Base-by-base conservation (phyloP, 306 rosid species). In the Pachyrhizus erosus region DNA sequence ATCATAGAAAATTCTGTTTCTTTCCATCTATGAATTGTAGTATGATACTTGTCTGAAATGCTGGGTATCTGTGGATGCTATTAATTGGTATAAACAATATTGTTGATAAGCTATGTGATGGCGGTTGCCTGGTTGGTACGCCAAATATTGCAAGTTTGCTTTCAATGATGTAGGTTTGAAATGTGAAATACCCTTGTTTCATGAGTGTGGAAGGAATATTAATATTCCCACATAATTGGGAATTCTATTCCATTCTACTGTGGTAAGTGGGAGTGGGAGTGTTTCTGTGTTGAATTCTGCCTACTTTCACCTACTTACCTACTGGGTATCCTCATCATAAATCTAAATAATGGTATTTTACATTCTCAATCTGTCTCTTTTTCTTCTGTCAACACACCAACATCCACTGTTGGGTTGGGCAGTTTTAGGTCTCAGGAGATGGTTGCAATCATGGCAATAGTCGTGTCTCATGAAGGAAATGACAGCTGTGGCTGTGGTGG, bases 21-120 rank as follows among this genome's bases (percentile, higher is more conserved):
- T 33, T 58, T 70, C 18, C 49, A 2, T 9, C 11, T 72, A 13
- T 43, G 39, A 5, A 3, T 65, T 66, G 27, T 20, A 64, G 27
- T 67, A 8, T 75, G 11, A 15, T 54, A 66, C 61, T 75, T 82
- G 31, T 13, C 39, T 26, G 8, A 12, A 49, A 27, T 62, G 49
- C 45, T 61, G 54, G 72, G 34, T 64, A 34, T 24, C 24, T 11
- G 37, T 51, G 34, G 15, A 34, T 51, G 60, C 76, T 75, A 26
- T 73, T 18, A n/a, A 14, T 81, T 14, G 17, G 24, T 34, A 26
- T 74, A 29, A 33, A 26, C 33, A 73, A 12, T 69, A 21, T 10
- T 73, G 48, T 49, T 55, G 71, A 40, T 64, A 48, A 66, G 55
- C 55, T 64, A 64, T 46, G 2, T 49, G 57, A 57, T 73, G 43